Conservation (phyloP, 2,329 filamentous ascomycete genomes). For the Chaetomiaceae sp. region DNA sequence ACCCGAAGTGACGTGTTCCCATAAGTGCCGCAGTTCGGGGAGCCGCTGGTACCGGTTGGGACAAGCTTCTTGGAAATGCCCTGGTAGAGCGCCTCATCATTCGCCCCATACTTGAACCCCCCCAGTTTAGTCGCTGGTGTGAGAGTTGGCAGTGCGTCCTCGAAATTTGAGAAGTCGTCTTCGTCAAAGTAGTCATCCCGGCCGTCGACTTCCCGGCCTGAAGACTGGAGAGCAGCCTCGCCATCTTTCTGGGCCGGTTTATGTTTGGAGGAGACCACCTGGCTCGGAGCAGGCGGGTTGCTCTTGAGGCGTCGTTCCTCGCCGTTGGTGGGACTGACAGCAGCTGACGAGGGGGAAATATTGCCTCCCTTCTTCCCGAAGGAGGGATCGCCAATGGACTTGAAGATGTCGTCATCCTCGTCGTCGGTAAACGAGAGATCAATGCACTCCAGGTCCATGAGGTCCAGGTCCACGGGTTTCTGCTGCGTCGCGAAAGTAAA, state of each 20-base stretch:
- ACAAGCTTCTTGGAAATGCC: not conserved
- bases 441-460: conserved; percentile 14
- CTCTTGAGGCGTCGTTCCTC: too few relatives aligned
- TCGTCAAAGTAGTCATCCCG: not conserved
- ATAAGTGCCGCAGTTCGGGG: too few relatives aligned
- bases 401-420: not conserved
- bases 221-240: too few relatives aligned
- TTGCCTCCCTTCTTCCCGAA: not conserved
- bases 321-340: not conserved
- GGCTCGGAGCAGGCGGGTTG: not conserved
- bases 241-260: not conserved
- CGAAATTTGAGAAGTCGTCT: not conserved
- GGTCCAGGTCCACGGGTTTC: not conserved
- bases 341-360: not conserved
- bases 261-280: not conserved
- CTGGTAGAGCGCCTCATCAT: conserved; percentile 10
- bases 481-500: not conserved
- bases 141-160: not conserved
- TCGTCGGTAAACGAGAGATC: conserved; percentile 14
- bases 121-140: too few relatives aligned
- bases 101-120: conserved; percentile 14
- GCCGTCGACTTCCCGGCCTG: not conserved
- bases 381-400: not conserved
- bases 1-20: not conserved
- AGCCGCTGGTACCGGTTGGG: not conserved